Evolutionary conservation across 805 yeast species (phyloP).

Genomic region (Candida coquimbonensis): DNA sequence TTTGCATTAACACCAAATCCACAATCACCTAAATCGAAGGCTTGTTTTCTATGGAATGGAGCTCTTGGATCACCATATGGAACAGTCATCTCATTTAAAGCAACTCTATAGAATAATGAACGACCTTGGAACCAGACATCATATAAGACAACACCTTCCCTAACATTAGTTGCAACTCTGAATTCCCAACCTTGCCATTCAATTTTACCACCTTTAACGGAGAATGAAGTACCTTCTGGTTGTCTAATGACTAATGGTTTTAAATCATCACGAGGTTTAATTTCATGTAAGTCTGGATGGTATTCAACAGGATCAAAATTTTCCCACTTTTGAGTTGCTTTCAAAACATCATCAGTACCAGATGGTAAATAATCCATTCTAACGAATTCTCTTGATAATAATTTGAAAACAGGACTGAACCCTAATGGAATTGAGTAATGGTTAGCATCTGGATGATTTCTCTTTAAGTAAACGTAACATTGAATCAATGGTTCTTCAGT

Average conservation of each 20-base stretch:
- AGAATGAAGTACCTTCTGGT: conserved; percentile 77
- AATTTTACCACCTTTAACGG: conserved; percentile 51
- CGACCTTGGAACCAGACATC: conserved; percentile 72
- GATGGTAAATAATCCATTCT: conserved; percentile 25
- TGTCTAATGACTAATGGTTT: conserved; percentile 66
- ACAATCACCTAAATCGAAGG: conserved; percentile 80
- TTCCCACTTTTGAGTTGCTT: conserved; percentile 52
- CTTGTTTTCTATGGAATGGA: conserved; percentile 81
- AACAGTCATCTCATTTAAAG: conserved; percentile 80
- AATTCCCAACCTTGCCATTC: conserved; percentile 84
- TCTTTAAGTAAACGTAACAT: conserved; percentile 58
- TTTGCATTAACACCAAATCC: conserved; percentile 75
- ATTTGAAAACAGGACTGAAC: conserved; percentile 51
- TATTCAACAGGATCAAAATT: conserved; percentile 59
- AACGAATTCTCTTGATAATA: not conserved
- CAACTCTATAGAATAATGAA: conserved; percentile 63
- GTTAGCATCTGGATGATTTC: conserved; percentile 59
- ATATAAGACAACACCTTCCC: conserved; percentile 76
- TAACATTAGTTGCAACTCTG: conserved; percentile 57
- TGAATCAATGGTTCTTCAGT: conserved; percentile 45
- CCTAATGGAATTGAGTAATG: conserved; percentile 70
- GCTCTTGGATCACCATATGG: conserved; percentile 83
- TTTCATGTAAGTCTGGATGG: conserved; percentile 53
- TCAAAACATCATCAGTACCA: conserved; percentile 49
- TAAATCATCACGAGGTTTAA: conserved; percentile 36